Conservation (phyloP, 2,329 filamentous ascomycete species). For the Colletotrichum musae region DNA sequence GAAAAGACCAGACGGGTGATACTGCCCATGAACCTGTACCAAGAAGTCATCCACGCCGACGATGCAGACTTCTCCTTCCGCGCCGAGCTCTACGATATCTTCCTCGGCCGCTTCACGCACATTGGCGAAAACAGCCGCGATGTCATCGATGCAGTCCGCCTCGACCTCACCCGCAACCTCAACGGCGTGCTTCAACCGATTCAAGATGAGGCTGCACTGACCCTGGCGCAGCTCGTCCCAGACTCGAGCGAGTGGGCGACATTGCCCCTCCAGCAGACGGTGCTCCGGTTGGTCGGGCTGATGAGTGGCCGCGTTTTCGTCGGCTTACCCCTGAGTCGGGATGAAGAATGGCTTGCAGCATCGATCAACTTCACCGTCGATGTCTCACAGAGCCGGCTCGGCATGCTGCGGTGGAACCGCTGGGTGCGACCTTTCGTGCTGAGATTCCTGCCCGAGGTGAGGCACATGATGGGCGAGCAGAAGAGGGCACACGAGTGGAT, state of each 20-base stretch:
- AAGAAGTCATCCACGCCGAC: constrained; percentile 33
- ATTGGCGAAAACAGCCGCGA: constrained; percentile 25
- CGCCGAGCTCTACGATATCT: constrained; percentile 39
- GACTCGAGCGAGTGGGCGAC: constrained; percentile 41
- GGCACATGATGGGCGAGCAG: constrained; percentile 11
- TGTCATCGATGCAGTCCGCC: constrained; percentile 25
- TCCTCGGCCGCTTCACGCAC: constrained; percentile 41
- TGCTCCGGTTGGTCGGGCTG: constrained; percentile 47
- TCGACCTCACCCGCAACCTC: constrained; percentile 28
- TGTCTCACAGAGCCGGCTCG: constrained; percentile 25
- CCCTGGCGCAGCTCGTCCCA: constrained; percentile 21
- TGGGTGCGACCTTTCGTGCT: constrained; percentile 26
- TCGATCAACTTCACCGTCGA: constrained; percentile 47
- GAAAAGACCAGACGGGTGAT: constrained; percentile 14
- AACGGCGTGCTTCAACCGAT: constrained; percentile 22
- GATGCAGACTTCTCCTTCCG: constrained; percentile 30
- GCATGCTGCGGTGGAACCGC: constrained; percentile 15
- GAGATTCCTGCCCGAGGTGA: constrained; percentile 28
- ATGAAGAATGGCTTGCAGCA: constrained; percentile 48
- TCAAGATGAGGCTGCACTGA: constrained; percentile 35
- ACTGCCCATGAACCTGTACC: constrained; percentile 33
- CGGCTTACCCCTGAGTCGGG: constrained; percentile 47
- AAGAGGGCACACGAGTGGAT: constrained; percentile 27
- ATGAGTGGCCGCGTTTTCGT: constrained; percentile 50
- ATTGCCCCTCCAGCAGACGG: constrained; percentile 42